These are phyloP conservation scores for sorghum (Sorghum bicolor) DNA, from an alignment of 176 grass and related monocot species.

Conservation along the genomic window DNA sequence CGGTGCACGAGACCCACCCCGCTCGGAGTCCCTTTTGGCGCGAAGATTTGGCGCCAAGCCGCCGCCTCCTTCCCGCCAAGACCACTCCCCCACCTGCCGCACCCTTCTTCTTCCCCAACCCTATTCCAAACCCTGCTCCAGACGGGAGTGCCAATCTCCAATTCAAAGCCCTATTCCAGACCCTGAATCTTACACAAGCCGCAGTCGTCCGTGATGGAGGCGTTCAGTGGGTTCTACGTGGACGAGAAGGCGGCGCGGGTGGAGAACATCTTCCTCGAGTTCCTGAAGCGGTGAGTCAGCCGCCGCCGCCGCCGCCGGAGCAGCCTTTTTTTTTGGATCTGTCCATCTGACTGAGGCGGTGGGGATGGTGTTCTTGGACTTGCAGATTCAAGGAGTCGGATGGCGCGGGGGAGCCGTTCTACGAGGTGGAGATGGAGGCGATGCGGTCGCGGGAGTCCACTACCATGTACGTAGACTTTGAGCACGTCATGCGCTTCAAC, in stretches of 20 bases:
- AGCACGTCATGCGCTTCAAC: conserved; percentile 95
- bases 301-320: not conserved
- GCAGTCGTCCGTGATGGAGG: conserved; percentile 54
- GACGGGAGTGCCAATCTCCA: not conserved
- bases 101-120: conserved; percentile 20
- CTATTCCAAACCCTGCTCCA: conserved; percentile 6
- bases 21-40: conserved; percentile 27
- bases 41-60: conserved; percentile 49
- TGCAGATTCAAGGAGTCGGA: conserved; percentile 70
- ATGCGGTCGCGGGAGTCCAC: conserved; percentile 82
- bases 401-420: conserved; percentile 61
- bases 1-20: not conserved
- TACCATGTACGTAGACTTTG: conserved; percentile 93
- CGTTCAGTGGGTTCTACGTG: conserved; percentile 78
- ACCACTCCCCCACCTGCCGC: not conserved
- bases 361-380: not conserved
- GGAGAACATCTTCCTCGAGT: conserved; percentile 97
- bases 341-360: not conserved
- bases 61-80: conserved; percentile 43
- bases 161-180: not conserved
- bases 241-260: conserved; percentile 95
- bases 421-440: conserved; percentile 79
- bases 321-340: not conserved
- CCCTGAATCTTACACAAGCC: not conserved
- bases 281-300: conserved; percentile 71